These are phyloP conservation scores for Aspergillus brasiliensis DNA, from an alignment of 2,329 filamentous ascomycete species.

Conservation along the genomic window DNA sequence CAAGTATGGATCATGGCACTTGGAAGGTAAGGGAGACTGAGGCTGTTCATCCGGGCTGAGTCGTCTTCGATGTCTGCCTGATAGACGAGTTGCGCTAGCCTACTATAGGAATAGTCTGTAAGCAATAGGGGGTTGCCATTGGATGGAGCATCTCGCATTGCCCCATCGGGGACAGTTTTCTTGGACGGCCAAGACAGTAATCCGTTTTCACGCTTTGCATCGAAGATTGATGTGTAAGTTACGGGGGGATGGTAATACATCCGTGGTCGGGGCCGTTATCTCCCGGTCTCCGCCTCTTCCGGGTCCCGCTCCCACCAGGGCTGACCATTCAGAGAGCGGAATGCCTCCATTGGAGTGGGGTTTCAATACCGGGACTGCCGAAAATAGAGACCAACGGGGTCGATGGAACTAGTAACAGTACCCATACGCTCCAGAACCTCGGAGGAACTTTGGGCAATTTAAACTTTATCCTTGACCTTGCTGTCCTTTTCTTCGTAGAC, in stretches of 20 bases:
- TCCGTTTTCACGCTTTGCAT: background rate
- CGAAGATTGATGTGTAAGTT: background rate
- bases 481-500: background rate
- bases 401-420: background rate
- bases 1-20: conserved; percentile 14
- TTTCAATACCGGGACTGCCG: background rate
- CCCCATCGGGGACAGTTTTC: background rate
- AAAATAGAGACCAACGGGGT: conserved; percentile 3
- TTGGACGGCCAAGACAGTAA: conserved; percentile 4
- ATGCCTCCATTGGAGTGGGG: background rate
- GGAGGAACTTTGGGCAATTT: conserved; percentile 3
- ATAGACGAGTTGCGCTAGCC: conserved; percentile 34
- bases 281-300: conserved; percentile 14
- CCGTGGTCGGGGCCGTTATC: conserved; percentile 9
- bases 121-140: background rate
- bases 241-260: conserved; percentile 1
- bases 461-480: background rate
- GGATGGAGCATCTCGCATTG: background rate
- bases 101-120: conserved; percentile 17
- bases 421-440: background rate
- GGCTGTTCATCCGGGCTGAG: conserved; percentile 30
- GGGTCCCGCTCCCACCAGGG: background rate
- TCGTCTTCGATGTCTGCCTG: conserved; percentile 42
- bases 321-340: background rate
- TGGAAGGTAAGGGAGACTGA: conserved; percentile 17